A percentile compares a stretch with the other conserved stretches of the same genome.
Conservation (phyloP, 2,329 filamentous ascomycete genomes). For the Fusarium incarnatum region DNA sequence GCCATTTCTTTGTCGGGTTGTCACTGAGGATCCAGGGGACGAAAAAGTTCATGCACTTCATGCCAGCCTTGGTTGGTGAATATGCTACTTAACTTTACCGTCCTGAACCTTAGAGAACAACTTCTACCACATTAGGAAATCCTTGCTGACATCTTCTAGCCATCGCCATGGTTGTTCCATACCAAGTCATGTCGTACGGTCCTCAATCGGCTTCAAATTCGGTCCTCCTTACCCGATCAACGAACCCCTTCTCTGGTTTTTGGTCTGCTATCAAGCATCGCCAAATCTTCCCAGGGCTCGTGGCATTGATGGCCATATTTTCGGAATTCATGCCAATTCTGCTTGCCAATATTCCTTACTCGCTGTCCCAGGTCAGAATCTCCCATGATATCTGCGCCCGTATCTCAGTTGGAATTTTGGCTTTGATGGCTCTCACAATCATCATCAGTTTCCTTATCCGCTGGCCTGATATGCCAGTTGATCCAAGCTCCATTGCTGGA, state of each 20-base stretch:
- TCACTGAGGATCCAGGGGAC: too few species aligned
- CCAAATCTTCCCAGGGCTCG: slow-evolving; percentile 54
- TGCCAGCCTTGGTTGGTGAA: not conserved
- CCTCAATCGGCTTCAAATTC: slow-evolving; percentile 52
- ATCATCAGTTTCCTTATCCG: slow-evolving; percentile 55
- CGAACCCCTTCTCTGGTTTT: slow-evolving; percentile 60
- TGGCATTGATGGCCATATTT: slow-evolving; percentile 58
- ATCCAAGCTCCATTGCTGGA: slow-evolving; percentile 60
- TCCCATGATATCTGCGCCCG: slow-evolving; percentile 57
- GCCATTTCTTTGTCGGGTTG: too few species aligned
- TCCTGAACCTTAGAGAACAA: not conserved
- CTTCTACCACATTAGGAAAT: not conserved
- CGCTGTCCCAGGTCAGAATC: slow-evolving; percentile 53
- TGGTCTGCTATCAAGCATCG: slow-evolving; percentile 44
- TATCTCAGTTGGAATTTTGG: slow-evolving; percentile 54
- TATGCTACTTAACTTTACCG: not conserved
- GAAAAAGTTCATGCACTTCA: not conserved
- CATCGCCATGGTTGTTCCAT: slow-evolving; percentile 59
- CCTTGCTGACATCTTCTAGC: slow-evolving; percentile 48
- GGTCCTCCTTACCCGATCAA: slow-evolving; percentile 56
- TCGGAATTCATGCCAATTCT: slow-evolving; percentile 64
- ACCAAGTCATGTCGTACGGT: slow-evolving; percentile 53
- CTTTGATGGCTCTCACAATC: slow-evolving; percentile 57
- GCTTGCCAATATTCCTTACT: slow-evolving; percentile 62
- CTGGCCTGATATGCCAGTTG: slow-evolving; percentile 60